phyloP scores from a whole-genome alignment of 805 yeast genomes.

The Candida wancherniae region DNA sequence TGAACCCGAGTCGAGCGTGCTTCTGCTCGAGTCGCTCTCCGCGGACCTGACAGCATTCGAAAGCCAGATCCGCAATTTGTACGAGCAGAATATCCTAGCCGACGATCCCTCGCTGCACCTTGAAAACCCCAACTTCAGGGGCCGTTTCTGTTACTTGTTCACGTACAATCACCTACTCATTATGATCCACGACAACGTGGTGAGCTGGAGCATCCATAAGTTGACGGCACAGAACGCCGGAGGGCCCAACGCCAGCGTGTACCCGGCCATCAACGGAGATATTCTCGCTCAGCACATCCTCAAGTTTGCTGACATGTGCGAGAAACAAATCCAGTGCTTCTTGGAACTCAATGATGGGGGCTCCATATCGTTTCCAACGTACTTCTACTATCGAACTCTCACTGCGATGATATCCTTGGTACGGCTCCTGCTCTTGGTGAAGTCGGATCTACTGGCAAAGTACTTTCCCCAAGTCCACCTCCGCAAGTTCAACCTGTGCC shows the following conservation, averaged over 20 bases:
- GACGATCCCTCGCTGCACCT: too few species aligned
- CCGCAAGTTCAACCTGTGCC: constrained; percentile 4
- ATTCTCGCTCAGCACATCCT: constrained; percentile 33
- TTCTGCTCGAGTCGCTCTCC: too few species aligned
- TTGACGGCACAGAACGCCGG: constrained; percentile 2
- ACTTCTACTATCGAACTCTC: constrained; percentile 50
- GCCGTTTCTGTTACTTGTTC: constrained; percentile 17
- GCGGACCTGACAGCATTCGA: too few species aligned
- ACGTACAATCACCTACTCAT: constrained; percentile 48
- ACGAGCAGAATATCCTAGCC: too few species aligned
- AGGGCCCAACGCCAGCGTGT: not conserved
- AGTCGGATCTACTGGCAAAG: constrained; percentile 20
- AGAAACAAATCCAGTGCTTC: constrained; percentile 43
- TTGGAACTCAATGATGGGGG: constrained; percentile 32
- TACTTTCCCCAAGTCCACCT: constrained; percentile 2
- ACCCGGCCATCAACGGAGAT: not conserved
- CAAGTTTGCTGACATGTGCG: constrained; percentile 42
- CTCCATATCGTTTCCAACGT: constrained; percentile 43
- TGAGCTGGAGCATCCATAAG: constrained; percentile 30
- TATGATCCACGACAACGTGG: constrained; percentile 49
- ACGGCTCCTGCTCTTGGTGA: constrained; percentile 42
- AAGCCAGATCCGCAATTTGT: too few species aligned
- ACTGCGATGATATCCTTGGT: constrained; percentile 47
- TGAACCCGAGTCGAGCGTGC: too few species aligned
- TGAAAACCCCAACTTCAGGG: too few species aligned